Percentiles rank a stretch among this genome's conserved stretches.
These are phyloP conservation scores for Corylus americana DNA, from an alignment of 306 rosid genomes.

Conservation along the genomic window DNA sequence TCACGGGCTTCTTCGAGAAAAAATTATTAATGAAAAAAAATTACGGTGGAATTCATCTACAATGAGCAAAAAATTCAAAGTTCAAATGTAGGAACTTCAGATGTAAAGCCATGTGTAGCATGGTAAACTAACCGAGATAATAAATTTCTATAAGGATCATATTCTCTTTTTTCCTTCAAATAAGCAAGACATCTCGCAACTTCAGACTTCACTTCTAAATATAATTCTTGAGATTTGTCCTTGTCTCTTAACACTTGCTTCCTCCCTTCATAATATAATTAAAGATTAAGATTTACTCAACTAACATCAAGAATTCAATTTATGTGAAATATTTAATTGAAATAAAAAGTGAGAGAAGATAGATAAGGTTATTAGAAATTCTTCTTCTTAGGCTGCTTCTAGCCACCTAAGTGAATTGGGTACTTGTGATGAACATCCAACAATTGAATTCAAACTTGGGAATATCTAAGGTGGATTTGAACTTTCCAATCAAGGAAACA, in stretches of 20 bases:
- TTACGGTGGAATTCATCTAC: neutral
- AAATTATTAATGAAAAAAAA: neutral
- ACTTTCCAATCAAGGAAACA: neutral
- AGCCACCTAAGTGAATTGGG: neutral
- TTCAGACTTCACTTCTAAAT: slow-evolving; percentile 68
- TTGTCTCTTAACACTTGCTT: slow-evolving; percentile 57
- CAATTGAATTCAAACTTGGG: neutral
- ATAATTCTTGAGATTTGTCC: slow-evolving; percentile 57
- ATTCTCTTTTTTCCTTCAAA: slow-evolving; percentile 66
- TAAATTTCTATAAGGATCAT: slow-evolving; percentile 69
- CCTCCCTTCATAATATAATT: slow-evolving; percentile 52
- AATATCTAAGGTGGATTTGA: no score
- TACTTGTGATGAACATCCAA: neutral
- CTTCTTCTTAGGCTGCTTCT: neutral
- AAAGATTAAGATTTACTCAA: neutral
- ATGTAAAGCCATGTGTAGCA: slow-evolving; percentile 46
- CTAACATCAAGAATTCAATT: neutral
- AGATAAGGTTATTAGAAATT: neutral
- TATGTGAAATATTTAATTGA: no score
- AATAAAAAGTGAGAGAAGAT: no score
- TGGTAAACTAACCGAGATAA: slow-evolving; percentile 64
- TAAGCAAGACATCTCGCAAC: slow-evolving; percentile 70
- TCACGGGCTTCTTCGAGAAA: neutral
- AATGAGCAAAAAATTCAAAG: slow-evolving; percentile 36
- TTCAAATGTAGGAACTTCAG: slow-evolving; percentile 81